phyloP scores from a whole-genome alignment of 257 asterid species.

The Jacaranda mimosifolia region DNA sequence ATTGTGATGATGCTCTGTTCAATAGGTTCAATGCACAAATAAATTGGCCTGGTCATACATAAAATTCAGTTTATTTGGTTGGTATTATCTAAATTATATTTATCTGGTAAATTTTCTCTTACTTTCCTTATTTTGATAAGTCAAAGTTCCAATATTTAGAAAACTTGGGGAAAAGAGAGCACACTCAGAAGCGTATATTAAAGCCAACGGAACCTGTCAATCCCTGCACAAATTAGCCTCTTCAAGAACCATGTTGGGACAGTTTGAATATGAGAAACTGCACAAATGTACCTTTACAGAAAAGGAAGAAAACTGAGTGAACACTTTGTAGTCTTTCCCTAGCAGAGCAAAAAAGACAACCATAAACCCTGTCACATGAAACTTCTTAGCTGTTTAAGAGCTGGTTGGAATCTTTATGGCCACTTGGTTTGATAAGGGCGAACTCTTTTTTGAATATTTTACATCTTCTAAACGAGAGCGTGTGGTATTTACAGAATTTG shows the following conservation, averaged over 20 bases:
- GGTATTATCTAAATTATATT: background rate
- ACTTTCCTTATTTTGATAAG: conserved; percentile 3
- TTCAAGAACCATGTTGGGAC: conserved; percentile 17
- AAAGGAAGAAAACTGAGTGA: background rate
- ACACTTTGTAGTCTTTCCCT: background rate
- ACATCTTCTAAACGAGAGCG: conserved; percentile 5
- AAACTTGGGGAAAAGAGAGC: conserved; percentile 4
- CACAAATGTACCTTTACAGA: background rate
- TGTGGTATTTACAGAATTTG: conserved; percentile 18
- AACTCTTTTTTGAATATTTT: conserved; percentile 7
- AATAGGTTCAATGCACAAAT: background rate
- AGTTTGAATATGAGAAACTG: conserved; percentile 7
- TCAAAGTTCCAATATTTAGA: conserved; percentile 11
- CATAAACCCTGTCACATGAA: conserved; percentile 7
- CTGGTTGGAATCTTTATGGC: conserved; percentile 18
- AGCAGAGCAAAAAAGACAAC: conserved; percentile 12
- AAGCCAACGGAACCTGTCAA: background rate
- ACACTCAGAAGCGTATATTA: conserved; percentile 8
- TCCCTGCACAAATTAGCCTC: conserved; percentile 10
- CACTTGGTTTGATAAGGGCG: conserved; percentile 23
- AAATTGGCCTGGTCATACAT: background rate
- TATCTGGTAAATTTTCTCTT: conserved; percentile 6
- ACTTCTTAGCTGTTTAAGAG: conserved; percentile 11
- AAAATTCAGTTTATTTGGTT: conserved; percentile 24
- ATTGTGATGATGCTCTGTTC: conserved; percentile 1